A percentile compares a stretch with the other conserved stretches of the same genome.
These are phyloP conservation scores for Pascua sp. DNA, from an alignment of 1,284 basidiomycete genomes.

Conservation along the genomic window DNA sequence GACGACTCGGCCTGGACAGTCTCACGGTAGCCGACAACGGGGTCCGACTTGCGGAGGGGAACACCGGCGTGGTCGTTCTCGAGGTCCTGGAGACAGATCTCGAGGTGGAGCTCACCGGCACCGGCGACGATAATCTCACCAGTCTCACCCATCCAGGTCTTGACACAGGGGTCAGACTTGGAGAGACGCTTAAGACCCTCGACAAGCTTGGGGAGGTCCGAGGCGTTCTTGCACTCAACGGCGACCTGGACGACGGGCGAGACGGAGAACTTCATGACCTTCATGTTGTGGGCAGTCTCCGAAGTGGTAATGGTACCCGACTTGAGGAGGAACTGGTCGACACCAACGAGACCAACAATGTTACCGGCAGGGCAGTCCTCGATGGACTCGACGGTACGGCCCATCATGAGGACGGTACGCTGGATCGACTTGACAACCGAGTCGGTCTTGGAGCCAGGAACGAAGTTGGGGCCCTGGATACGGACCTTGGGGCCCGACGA, in stretches of 20 bases:
- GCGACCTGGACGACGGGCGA: conserved; percentile 99
- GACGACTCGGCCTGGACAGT: conserved; percentile 94
- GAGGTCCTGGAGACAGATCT: conserved; percentile 99
- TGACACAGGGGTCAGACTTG: conserved; percentile 99
- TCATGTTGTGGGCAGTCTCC: conserved; percentile 99
- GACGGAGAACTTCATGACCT: conserved; percentile 99
- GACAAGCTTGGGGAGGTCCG: conserved; percentile 98
- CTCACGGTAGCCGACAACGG: conserved; percentile 97
- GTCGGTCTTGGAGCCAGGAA: conserved; percentile 99
- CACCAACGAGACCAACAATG: conserved; percentile 98
- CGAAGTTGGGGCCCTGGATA: conserved; percentile 98
- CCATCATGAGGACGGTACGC: conserved; percentile 99
- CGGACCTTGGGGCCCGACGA: conserved; percentile 97
- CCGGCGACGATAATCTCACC: conserved; percentile 99
- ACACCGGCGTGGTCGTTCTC: conserved; percentile 99
- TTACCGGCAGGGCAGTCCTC: conserved; percentile 99
- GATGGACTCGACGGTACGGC: conserved; percentile 96
- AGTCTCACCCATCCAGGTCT: conserved; percentile 86
- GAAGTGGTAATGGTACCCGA: conserved; percentile 95
- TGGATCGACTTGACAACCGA: conserved; percentile 98
- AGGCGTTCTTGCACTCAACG: conserved; percentile 99
- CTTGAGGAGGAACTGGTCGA: conserved; percentile 99
- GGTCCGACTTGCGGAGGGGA: conserved; percentile 97
- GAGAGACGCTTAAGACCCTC: conserved; percentile 99
- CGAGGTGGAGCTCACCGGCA: conserved; percentile 98